These are phyloP conservation scores for Athelia sp. DNA, from an alignment of 1,284 basidiomycete species.

Conservation along the genomic window DNA sequence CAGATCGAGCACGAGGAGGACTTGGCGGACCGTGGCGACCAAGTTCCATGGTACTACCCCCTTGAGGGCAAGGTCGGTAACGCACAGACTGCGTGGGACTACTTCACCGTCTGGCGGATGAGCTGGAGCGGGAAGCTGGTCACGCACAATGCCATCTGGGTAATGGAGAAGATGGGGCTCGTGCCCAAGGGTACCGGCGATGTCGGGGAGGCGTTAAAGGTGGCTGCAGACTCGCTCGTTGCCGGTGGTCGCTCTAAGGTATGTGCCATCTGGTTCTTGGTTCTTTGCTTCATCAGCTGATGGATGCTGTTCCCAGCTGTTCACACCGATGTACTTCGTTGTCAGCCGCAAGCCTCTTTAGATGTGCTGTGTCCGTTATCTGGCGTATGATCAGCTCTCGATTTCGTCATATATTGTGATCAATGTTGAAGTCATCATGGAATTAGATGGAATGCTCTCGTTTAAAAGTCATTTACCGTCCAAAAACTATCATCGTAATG, in stretches of 20 bases:
- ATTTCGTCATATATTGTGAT: no score
- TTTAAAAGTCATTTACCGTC: no score
- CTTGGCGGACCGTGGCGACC: conserved; percentile 81
- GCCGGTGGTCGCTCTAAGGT: conserved; percentile 87
- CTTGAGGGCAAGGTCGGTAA: conserved; percentile 91
- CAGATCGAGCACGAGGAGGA: conserved; percentile 91
- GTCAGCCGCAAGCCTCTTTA: conserved; percentile 72
- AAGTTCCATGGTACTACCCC: conserved; percentile 93
- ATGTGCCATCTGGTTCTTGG: conserved; percentile 14
- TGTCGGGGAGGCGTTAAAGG: conserved; percentile 86
- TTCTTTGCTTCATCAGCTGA: conserved; percentile 8
- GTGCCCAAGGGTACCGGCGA: conserved; percentile 92
- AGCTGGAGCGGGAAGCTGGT: conserved; percentile 84
- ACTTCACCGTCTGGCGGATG: conserved; percentile 85
- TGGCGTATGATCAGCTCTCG: no score
- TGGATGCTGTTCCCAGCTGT: conserved; percentile 47
- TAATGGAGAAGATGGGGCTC: conserved; percentile 76
- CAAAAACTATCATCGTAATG: no score
- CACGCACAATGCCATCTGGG: conserved; percentile 77
- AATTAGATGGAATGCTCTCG: no score
- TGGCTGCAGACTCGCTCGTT: conserved; percentile 81
- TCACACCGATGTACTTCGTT: conserved; percentile 79
- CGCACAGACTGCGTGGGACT: conserved; percentile 93
- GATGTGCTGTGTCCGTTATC: no score
- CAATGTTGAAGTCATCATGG: no score